A percentile compares a stretch with the other conserved stretches of the same genome.
Conservation (phyloP, 73 alveolate genomes). For the Paramecium octaurelia region DNA sequence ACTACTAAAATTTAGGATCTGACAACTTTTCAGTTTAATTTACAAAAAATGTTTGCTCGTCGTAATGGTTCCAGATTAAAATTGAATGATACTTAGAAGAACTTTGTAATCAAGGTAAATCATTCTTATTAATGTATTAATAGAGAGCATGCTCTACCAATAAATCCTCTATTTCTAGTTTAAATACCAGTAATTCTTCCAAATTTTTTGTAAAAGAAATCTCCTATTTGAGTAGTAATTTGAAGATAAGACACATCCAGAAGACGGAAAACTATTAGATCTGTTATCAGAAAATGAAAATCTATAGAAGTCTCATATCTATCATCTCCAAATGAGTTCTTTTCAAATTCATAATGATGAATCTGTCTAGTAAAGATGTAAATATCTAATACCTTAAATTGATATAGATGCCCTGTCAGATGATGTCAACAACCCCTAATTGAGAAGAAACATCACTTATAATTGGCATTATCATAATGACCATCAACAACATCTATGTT, state of each 20-base stretch:
- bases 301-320: not conserved
- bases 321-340: not conserved
- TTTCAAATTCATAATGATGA: not conserved
- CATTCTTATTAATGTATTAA: not conserved
- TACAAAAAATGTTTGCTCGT: not conserved
- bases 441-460: not conserved
- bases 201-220: not conserved
- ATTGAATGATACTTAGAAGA: not conserved
- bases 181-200: not conserved
- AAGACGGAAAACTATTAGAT: not conserved
- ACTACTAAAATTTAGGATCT: not conserved
- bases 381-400: not conserved
- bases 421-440: slow-evolving; percentile 12
- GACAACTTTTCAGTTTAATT: not conserved
- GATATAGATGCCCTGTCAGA: slow-evolving; percentile 25
- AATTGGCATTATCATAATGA: slow-evolving; percentile 34
- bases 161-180: not conserved
- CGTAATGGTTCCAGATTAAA: not conserved
- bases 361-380: not conserved
- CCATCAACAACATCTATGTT: not conserved
- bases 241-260: not conserved
- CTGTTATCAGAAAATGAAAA: not conserved
- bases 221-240: not conserved
- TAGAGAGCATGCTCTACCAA: not conserved
- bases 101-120: not conserved